Evolutionary conservation across 2,329 filamentous ascomycete species (phyloP).

Genomic region (Diaporthe sp.): DNA sequence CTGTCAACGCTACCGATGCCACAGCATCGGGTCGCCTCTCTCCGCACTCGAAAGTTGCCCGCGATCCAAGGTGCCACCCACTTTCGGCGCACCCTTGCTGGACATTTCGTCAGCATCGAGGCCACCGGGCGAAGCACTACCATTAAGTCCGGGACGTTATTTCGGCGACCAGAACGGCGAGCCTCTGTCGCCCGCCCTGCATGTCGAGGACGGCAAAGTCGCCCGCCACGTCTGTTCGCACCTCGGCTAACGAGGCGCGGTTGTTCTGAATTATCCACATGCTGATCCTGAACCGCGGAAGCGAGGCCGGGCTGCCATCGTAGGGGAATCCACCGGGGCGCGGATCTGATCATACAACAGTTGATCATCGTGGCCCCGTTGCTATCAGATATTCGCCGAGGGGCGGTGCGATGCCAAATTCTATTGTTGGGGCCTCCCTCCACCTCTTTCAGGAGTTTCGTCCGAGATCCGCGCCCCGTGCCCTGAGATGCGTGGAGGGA

Average conservation of each 20-base stretch:
- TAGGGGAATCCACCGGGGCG: neutral
- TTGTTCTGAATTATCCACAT: constrained; percentile 17
- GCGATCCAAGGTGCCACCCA: constrained; percentile 23
- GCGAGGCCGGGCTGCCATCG: constrained; percentile 13
- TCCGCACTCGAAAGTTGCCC: constrained; percentile 25
- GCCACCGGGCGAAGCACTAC: neutral
- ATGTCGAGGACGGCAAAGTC: neutral
- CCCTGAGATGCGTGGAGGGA: constrained; percentile 29
- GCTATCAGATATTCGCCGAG: constrained; percentile 19
- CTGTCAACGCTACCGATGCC: constrained; percentile 33
- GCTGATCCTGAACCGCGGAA: constrained; percentile 19
- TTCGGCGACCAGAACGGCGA: constrained; percentile 16
- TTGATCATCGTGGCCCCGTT: constrained; percentile 18
- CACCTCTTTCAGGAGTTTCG: constrained; percentile 18
- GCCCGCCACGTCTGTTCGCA: neutral
- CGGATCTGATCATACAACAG: constrained; percentile 22
- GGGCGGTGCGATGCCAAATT: constrained; percentile 32
- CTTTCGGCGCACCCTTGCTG: constrained; percentile 25
- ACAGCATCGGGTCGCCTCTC: constrained; percentile 34
- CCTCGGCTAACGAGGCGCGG: constrained; percentile 24
- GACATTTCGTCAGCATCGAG: constrained; percentile 8
- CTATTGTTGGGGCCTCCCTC: constrained; percentile 33
- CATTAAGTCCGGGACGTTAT: neutral
- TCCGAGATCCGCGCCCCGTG: constrained; percentile 26
- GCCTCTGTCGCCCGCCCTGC: neutral